Evolutionary conservation across 768 basidiomycete genomes (phyloP).

Genomic region (Strobilomyces dryophilus): DNA sequence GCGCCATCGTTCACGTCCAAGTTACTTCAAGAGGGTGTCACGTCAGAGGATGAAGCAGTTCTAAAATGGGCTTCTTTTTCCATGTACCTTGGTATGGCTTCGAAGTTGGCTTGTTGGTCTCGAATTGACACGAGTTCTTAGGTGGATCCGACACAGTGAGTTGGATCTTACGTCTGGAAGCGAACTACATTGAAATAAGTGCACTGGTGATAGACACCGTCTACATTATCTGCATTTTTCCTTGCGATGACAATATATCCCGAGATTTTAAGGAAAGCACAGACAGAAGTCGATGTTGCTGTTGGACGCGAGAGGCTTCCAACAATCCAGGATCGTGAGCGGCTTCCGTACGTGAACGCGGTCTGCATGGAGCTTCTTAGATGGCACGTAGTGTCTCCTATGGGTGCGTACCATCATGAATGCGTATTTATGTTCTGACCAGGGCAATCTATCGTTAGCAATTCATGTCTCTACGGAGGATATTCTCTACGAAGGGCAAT

Average conservation of each 20-base stretch:
- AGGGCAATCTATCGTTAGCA: neutral
- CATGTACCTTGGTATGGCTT: constrained; percentile 9
- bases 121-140: constrained; percentile 3
- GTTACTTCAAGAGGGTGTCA: constrained; percentile 3
- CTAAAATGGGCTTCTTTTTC: constrained; percentile 6
- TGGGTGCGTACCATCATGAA: neutral
- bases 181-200: neutral
- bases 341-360: constrained; percentile 15
- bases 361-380: constrained; percentile 14
- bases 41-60: constrained; percentile 1
- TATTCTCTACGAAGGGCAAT: constrained; percentile 13
- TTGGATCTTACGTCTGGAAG: constrained; percentile 19
- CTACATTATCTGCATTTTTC: constrained; percentile 14
- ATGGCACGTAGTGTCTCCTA: neutral
- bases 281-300: constrained; percentile 9
- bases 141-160: constrained; percentile 21
- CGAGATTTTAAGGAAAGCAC: constrained; percentile 7
- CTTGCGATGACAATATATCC: constrained; percentile 1
- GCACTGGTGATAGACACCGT: constrained; percentile 11
- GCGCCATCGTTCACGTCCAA: constrained; percentile 9
- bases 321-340: constrained; percentile 5
- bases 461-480: constrained; percentile 16
- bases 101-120: neutral
- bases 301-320: constrained; percentile 10
- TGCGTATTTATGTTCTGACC: neutral